Base-by-base conservation (phyloP, 139 green algal genomes). In the Coelastrella sp. region DNA sequence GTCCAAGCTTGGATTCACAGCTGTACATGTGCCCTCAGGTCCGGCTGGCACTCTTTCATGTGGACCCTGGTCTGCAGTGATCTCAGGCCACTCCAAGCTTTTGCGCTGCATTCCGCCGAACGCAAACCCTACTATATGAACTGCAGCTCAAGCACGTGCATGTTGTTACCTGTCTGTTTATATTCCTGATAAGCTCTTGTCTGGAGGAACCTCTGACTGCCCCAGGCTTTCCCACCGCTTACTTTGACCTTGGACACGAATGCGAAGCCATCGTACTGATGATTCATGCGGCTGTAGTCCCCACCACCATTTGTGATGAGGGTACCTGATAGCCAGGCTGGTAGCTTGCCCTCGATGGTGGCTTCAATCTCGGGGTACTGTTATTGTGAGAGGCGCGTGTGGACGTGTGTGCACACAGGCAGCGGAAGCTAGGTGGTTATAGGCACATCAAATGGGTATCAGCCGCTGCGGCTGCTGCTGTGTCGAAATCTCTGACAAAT, bases 251-350 rank as follows among this genome's bases (percentile, higher is more conserved):
- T 94, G 64, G 78, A 65, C 47, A 98, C 76, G 76, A 95, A 91
- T 56, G 86, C 95, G 73, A 94, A 97, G 7, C 96, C 96, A 54
- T 98, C 96, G 91, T 98, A 98, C 91, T 98, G 76, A 90, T 98
- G 96, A 47, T 92, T 83, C 93, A 94, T 93, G 17, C 74, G 76
- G 2, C 59, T 74, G 84, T 94, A 94, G 32, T 95, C 88, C 0
- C 94, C 95, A 3, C 93, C 92, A 22, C 95, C 95, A 73, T 97
- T 97, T 54, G 91, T 54, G 11, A 96, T 19, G 76, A 96, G 92
- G 3, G 17, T 66, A 22, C 95, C 95, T 3, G 68, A 17, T 11
- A 97, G 92, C 95, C 95, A 97, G 0, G 60, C 8, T 0, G 95
- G 95, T 5, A 97, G 71, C 10, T 13, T 68, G 23, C 94, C 94